phyloP scores from a whole-genome alignment of 768 basidiomycete species.

The Hypholoma fasciculare region DNA sequence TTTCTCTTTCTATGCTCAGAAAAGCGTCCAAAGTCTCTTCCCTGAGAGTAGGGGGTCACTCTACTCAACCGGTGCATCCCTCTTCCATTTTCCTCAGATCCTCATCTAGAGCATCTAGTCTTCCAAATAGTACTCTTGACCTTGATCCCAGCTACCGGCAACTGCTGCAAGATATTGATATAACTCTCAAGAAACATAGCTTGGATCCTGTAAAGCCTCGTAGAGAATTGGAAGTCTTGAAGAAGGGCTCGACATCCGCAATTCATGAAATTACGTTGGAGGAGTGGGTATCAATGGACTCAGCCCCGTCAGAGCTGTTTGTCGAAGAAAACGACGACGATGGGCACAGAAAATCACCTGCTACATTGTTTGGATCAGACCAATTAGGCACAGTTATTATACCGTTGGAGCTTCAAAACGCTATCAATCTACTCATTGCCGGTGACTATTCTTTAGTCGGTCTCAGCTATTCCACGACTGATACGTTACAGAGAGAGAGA shows the following conservation, averaged over 20 bases:
- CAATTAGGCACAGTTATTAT: conserved; percentile 71
- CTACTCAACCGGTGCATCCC: background rate
- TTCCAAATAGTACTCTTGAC: conserved; percentile 60
- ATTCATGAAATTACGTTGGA: conserved; percentile 10
- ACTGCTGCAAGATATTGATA: conserved; percentile 67
- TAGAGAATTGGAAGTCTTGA: conserved; percentile 56
- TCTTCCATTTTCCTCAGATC: conserved; percentile 16
- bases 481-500: conserved; percentile 55
- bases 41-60: background rate
- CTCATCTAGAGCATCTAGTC: conserved; percentile 25
- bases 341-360: conserved; percentile 67
- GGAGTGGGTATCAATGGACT: conserved; percentile 26
- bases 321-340: conserved; percentile 32
- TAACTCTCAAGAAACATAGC: conserved; percentile 52
- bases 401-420: conserved; percentile 66
- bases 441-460: conserved; percentile 37
- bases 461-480: background rate
- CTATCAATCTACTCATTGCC: conserved; percentile 68
- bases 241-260: background rate
- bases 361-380: conserved; percentile 78
- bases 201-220: conserved; percentile 22
- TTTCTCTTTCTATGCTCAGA: background rate
- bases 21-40: background rate
- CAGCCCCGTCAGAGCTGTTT: conserved; percentile 18
- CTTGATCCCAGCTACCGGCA: conserved; percentile 67